Evolutionary conservation across 805 yeast genomes (phyloP).

Genomic region (Hanseniaspora jakobsenii): DNA sequence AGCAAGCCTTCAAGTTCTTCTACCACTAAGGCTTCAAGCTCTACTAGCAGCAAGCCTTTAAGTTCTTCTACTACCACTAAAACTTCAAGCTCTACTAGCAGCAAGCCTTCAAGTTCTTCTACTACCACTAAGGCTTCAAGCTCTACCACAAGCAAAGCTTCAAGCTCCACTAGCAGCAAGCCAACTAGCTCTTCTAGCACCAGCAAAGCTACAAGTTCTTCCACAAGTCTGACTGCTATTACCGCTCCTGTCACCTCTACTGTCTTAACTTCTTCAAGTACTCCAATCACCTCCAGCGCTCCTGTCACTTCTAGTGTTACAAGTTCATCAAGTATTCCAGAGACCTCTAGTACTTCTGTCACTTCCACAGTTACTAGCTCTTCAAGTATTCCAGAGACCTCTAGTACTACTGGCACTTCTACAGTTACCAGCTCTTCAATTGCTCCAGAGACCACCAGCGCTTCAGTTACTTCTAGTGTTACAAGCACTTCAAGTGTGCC

Average conservation of each 20-base stretch:
- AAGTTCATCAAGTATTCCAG: neutral
- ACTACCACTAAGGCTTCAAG: neutral
- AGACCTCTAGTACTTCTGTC: slow-evolving; percentile 5
- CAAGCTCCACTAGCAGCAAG: slow-evolving; percentile 56
- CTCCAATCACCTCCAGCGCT: neutral
- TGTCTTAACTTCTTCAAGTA: neutral
- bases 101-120: slow-evolving; percentile 27
- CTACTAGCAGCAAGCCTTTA: slow-evolving; percentile 21
- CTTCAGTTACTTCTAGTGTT: neutral
- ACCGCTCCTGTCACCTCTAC: slow-evolving; percentile 17
- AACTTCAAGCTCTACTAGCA: slow-evolving; percentile 48
- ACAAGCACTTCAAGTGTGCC: too few species aligned
- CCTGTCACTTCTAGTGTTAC: slow-evolving; percentile 7
- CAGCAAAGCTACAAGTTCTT: neutral
- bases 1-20: slow-evolving; percentile 39
- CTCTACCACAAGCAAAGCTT: neutral
- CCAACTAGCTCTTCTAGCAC: slow-evolving; percentile 29
- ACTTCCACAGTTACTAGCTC: neutral
- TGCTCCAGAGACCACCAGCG: too few species aligned
- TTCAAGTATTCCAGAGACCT: neutral
- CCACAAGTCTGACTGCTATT: slow-evolving; percentile 24
- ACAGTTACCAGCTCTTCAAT: too few species aligned
- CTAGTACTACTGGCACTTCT: slow-evolving; percentile 4
- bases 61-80: slow-evolving; percentile 41
- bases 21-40: slow-evolving; percentile 42